Conservation (phyloP, 345 rosid species). For the Hibiscus mutabilis region DNA sequence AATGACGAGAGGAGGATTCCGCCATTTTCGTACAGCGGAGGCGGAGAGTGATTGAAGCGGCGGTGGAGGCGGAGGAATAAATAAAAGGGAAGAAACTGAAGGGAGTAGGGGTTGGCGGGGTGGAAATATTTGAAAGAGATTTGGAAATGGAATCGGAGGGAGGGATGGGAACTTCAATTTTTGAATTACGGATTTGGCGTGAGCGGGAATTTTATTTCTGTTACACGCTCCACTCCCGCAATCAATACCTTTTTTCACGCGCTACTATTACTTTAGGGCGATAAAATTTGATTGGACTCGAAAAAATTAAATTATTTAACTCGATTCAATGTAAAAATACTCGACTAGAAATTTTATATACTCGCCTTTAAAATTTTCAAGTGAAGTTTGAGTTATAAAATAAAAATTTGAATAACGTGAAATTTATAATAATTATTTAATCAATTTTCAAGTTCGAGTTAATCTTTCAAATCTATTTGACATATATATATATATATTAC, state of each 20-base stretch:
- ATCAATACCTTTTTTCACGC: background rate
- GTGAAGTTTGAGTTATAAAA: no score
- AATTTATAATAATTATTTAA: no score
- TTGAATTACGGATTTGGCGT: background rate
- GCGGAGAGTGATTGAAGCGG: background rate
- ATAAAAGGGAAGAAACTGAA: background rate
- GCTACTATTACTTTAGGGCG: background rate
- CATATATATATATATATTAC: no score
- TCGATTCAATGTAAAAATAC: no score
- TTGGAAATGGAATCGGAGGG: background rate
- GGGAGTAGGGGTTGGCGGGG: background rate
- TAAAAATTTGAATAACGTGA: no score
- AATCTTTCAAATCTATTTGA: no score
- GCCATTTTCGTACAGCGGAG: constrained; percentile 18
- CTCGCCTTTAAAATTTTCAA: no score
- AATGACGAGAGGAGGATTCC: constrained; percentile 48
- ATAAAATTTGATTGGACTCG: no score
- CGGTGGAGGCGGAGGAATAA: background rate
- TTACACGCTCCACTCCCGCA: background rate
- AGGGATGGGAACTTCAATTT: background rate
- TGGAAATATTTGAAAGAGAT: background rate
- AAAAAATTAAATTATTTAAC: no score
- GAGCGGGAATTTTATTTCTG: background rate
- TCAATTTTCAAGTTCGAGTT: no score
- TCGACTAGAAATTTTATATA: no score